Base-by-base conservation (phyloP, 768 basidiomycete species). In the Lactarius sp. region DNA sequence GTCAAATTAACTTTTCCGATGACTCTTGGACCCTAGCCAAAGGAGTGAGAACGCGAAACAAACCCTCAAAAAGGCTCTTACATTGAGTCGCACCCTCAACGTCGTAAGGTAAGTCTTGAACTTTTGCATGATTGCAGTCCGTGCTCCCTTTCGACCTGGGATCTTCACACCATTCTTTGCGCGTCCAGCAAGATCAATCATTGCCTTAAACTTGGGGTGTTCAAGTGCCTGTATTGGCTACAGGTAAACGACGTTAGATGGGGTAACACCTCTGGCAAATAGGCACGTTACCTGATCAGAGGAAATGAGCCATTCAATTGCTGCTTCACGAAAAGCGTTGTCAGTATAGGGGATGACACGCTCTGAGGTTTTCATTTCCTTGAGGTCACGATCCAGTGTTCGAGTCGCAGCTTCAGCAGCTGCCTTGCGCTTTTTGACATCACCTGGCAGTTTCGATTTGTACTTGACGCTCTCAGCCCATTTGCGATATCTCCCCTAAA, bases 121-220 rank as follows among this genome's bases (percentile, higher is more conserved):
- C 31, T 69, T 67, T 0, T 59, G 18, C 0, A 76, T 73, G 51
- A 79, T 75, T 10, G 64, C 68, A 8, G 64, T 42, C 4, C 72
- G 65, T 0, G 72, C 73, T 6, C 61, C 58, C 52, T 75, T 73
- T 4, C 69, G 67, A 33, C 54, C 58, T 1, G 75, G 79, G 41
- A 80, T 69, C n/a, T 69, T 71, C 14, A 80, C 74, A 1, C 76
- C 74, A 31, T 74, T 70, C 1, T 72, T 75, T 5, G 78, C 77
- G 5, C 69, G 60, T 1, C 52, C 8, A 4, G 52, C 44, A 3
- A 49, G 31, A 12, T 54, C 10, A 6, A 61, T 47, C 60, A 61
- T 54, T 1, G 39, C 16, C 4, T 31, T 6, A n/a, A 61, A 61
- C 2, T 13, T 4, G 0, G 60, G 60, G 16, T 55, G 44, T 14